phyloP scores from a whole-genome alignment of 2,329 filamentous ascomycete species.

The Pseudocercospora fijiensis region DNA sequence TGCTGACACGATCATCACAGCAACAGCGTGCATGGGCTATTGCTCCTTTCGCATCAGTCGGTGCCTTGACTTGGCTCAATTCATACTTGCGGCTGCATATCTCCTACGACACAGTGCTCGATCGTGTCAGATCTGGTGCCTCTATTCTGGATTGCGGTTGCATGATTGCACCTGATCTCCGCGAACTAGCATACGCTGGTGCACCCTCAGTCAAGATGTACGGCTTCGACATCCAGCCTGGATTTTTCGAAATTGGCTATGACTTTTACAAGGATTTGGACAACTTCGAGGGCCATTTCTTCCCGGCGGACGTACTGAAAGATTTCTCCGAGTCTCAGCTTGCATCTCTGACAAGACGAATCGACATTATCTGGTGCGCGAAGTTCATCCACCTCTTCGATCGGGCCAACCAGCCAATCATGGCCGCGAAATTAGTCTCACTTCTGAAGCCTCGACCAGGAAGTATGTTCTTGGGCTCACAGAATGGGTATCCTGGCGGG shows the following conservation, averaged over 20 bases:
- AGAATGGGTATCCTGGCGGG: constrained; percentile 16
- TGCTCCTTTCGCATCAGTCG: constrained; percentile 17
- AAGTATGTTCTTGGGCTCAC: constrained; percentile 19
- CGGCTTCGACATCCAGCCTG: constrained; percentile 18
- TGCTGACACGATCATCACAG: background rate
- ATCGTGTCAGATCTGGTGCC: constrained; percentile 14
- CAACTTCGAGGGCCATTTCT: constrained; percentile 13
- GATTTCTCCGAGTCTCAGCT: constrained; percentile 11
- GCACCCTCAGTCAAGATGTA: constrained; percentile 19
- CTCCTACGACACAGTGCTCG: constrained; percentile 13
- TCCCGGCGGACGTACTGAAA: constrained; percentile 13
- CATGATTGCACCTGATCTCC: constrained; percentile 19
- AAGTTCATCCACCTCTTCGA: constrained; percentile 22
- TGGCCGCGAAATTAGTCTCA: constrained; percentile 10
- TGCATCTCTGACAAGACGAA: constrained; percentile 8
- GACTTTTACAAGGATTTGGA: constrained; percentile 17
- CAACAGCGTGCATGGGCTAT: background rate
- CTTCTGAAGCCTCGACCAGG: constrained; percentile 13
- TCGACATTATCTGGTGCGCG: constrained; percentile 20
- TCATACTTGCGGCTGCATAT: constrained; percentile 14
- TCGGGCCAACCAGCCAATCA: constrained; percentile 9
- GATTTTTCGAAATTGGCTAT: constrained; percentile 19
- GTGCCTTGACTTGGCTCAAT: constrained; percentile 19
- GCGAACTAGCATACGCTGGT: constrained; percentile 17
- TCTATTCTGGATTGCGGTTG: constrained; percentile 20